Evolutionary conservation across 371 early-diverging fungal species (phyloP).

Genomic region (Apophysomyces ossiformis): DNA sequence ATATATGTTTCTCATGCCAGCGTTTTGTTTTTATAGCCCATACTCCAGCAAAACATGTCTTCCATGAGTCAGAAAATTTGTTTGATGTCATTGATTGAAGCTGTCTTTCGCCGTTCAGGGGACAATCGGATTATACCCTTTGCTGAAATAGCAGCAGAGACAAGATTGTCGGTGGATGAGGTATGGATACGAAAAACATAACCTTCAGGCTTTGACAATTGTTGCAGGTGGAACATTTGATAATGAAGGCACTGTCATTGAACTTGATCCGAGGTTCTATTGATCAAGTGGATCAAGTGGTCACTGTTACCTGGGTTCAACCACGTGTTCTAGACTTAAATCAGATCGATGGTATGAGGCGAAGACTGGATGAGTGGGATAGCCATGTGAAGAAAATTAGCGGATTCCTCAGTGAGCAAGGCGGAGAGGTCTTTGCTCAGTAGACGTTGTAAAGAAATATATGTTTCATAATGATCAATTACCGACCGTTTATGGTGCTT

Average conservation of each 20-base stretch:
- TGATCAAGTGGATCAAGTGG: conserved; percentile 91
- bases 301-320: conserved; percentile 94
- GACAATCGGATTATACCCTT: conserved; percentile 87
- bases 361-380: conserved; percentile 60
- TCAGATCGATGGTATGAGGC: conserved; percentile 84
- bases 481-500: no score
- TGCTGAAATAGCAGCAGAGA: conserved; percentile 85
- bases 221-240: conserved; percentile 88
- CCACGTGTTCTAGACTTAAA: conserved; percentile 91
- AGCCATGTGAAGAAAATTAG: conserved; percentile 63
- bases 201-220: background rate
- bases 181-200: conserved; percentile 21
- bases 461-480: no score
- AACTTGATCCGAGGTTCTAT: conserved; percentile 93
- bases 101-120: conserved; percentile 86
- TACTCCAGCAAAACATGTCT: conserved; percentile 75
- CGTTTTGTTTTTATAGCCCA: conserved; percentile 52
- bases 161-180: conserved; percentile 81
- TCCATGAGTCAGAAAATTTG: conserved; percentile 94
- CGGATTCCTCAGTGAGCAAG: conserved; percentile 63
- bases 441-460: conserved; percentile 20
- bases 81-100: conserved; percentile 95
- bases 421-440: conserved; percentile 55
- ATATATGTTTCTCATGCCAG: conserved; percentile 2
- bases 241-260: conserved; percentile 96